A percentile compares a stretch with the other conserved stretches of the same genome.
phyloP scores from a whole-genome alignment of 345 rosid genomes.

The Heritiera fomes region DNA sequence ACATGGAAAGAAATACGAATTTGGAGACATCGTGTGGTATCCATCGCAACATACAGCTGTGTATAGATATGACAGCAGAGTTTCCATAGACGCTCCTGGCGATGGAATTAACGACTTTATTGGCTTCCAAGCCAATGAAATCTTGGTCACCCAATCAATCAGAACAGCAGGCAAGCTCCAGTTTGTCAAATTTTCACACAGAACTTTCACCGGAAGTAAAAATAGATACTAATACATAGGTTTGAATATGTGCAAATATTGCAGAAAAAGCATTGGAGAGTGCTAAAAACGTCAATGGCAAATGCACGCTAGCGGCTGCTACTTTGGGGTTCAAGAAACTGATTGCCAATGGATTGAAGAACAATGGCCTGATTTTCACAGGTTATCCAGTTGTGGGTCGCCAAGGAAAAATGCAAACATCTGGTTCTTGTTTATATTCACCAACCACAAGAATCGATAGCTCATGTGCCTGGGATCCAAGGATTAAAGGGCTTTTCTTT shows the following conservation, averaged over 20 bases:
- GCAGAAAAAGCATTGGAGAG: constrained; percentile 67
- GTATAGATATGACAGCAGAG: constrained; percentile 69
- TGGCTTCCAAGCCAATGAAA: constrained; percentile 44
- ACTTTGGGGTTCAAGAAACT: constrained; percentile 56
- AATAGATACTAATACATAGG: neutral
- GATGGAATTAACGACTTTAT: constrained; percentile 68
- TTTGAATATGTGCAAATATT: constrained; percentile 1
- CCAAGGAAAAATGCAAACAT: constrained; percentile 78
- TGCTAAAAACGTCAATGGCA: constrained; percentile 46
- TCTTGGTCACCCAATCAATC: constrained; percentile 54
- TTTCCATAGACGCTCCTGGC: constrained; percentile 49
- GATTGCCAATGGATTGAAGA: constrained; percentile 68
- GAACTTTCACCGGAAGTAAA: neutral
- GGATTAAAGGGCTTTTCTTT: constrained; percentile 69
- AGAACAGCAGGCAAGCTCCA: constrained; percentile 55
- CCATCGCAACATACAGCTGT: constrained; percentile 72
- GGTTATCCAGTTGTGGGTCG: constrained; percentile 81
- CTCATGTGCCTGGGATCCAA: constrained; percentile 81
- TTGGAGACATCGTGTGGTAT: constrained; percentile 72
- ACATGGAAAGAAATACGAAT: constrained; percentile 62
- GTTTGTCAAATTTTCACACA: too few species aligned
- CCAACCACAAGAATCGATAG: constrained; percentile 37
- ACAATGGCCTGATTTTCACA: constrained; percentile 57
- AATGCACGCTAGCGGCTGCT: constrained; percentile 54
- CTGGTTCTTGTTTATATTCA: constrained; percentile 83